phyloP scores from a whole-genome alignment of 805 yeast species.

The Saccharomycopsis javanensis region DNA sequence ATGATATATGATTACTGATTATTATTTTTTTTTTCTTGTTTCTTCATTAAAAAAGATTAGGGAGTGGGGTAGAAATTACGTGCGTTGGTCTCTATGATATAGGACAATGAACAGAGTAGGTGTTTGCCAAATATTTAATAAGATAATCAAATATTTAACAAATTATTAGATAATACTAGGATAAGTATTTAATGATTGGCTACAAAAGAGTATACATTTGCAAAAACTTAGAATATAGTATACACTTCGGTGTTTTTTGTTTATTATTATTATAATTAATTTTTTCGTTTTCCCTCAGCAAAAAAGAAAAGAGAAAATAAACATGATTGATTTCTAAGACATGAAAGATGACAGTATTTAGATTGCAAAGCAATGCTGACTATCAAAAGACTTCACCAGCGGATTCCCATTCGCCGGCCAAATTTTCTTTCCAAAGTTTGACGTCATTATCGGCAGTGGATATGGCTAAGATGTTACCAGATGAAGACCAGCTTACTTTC shows the following conservation, averaged over 20 bases:
- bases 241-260: too few relatives aligned
- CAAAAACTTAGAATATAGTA: too few relatives aligned
- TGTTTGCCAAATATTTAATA: too few relatives aligned
- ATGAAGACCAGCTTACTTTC: conserved; percentile 96
- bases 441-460: conserved; percentile 95
- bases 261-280: too few relatives aligned
- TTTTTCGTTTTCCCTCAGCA: too few relatives aligned
- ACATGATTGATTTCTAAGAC: too few relatives aligned
- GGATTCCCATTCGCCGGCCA: conserved; percentile 90
- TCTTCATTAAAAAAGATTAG: neutral
- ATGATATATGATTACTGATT: neutral
- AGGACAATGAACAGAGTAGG: too few relatives aligned
- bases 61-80: conserved; percentile 4
- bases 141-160: too few relatives aligned
- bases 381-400: conserved; percentile 69
- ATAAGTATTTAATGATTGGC: too few relatives aligned
- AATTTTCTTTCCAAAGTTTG: conserved; percentile 91
- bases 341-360: neutral
- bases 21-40: too few relatives aligned
- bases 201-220: too few relatives aligned
- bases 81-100: neutral
- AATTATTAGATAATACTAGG: neutral
- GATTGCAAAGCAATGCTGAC: neutral
- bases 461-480: conserved; percentile 91
- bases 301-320: too few relatives aligned